Percentiles rank a stretch among this genome's conserved stretches.
Conservation (phyloP, 352 stramenopile genomes). For the Globisporangium abappressorium region DNA sequence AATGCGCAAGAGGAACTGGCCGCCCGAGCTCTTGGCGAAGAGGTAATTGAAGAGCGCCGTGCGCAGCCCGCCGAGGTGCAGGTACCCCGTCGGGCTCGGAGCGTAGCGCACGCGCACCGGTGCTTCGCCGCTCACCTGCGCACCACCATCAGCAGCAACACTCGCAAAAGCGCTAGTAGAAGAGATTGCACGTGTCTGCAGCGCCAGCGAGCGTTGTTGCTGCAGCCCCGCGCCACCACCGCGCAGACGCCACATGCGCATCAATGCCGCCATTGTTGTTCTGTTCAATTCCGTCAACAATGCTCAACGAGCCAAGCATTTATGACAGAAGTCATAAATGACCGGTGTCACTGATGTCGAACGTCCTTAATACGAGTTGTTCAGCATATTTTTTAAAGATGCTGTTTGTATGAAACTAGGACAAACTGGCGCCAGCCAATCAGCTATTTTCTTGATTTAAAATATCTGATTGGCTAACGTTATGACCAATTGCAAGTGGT, state of each 20-base stretch:
- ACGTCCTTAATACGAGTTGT: too few species aligned
- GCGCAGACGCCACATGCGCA: slow-evolving; percentile 9
- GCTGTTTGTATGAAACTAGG: too few species aligned
- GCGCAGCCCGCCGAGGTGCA: slow-evolving; percentile 89
- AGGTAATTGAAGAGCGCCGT: slow-evolving; percentile 93
- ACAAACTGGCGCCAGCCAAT: too few species aligned
- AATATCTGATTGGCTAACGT: too few species aligned
- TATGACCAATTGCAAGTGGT: too few species aligned
- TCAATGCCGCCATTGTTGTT: slow-evolving; percentile 5
- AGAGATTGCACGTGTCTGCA: background rate
- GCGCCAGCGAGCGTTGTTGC: slow-evolving; percentile 3
- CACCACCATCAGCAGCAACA: background rate
- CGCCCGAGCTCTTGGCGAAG: slow-evolving; percentile 80
- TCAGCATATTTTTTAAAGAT: too few species aligned
- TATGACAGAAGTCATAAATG: too few species aligned
- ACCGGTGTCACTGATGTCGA: too few species aligned
- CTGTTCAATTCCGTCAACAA: background rate
- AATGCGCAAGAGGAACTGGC: slow-evolving; percentile 89
- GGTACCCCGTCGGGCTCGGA: slow-evolving; percentile 86
- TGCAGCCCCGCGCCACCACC: background rate
- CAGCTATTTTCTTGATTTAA: too few species aligned
- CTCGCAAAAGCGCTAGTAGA: background rate
- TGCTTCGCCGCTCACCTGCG: slow-evolving; percentile 2
- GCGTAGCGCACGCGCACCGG: slow-evolving; percentile 83
- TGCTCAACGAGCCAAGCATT: background rate